Evolutionary conservation across 2,329 filamentous ascomycete species (phyloP), one percentile per base, ranked within the genome.

Genomic region (Scedosporium boydii): DNA sequence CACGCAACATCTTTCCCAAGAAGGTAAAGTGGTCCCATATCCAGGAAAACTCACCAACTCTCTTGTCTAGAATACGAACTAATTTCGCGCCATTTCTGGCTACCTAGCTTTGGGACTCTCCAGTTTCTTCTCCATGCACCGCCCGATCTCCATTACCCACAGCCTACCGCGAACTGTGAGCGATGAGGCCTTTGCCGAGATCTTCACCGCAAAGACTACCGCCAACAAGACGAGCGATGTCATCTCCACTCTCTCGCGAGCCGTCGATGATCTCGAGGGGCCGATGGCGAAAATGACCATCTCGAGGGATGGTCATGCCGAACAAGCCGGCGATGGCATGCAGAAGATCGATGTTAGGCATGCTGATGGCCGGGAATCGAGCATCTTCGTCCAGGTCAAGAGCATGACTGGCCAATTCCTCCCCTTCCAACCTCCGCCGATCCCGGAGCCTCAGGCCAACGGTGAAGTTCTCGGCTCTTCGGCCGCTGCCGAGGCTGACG

Each of bases 51-150:
- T 34, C n/a, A 4, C 7, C 7, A 23, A 7, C 21, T 55, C 23
- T 2, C 10, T 55, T 3, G 18, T 23, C 12, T 18, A 23, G 51
- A 23, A 18, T 9, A 38, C 4, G 14, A 21, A 44, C 57, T 59
- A 59, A 59, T 42, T 23, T 16, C 21, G 9, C 57, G 12, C 41
- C 18, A 23, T 18, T 44, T 59, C 34, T 44, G n/a, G 38, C 27
- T 41, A 29, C 66, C 4, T 67, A 98, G 95, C 96, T 71, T 83
- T 98, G 65, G 88, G 89, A 66, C 81, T 96, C 56, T 95, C 93
- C 6, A 89, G 89, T 64, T 98, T 99, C 82, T 98, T 98, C 80
- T 96, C 93, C 66, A 88, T 96, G 67, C 91, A 99, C 77, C 87
- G 95, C 65, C 95, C 95, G 56, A 93, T 99, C 70, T 96, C 91